These are phyloP conservation scores for Penicillium sp. DNA, from an alignment of 2,329 filamentous ascomycete genomes.

Conservation along the genomic window DNA sequence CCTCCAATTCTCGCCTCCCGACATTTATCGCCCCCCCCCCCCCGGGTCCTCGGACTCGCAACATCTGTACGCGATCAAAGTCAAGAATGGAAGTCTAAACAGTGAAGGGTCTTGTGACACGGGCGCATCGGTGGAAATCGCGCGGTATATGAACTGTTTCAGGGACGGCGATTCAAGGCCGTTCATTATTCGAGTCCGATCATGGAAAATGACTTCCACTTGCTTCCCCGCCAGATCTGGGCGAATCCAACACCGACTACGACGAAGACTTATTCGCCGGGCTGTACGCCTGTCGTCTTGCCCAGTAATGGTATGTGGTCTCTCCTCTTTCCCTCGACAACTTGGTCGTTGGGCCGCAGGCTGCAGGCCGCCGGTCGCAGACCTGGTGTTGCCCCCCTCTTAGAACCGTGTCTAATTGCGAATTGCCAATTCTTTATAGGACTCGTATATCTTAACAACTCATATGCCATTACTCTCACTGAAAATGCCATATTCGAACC, in stretches of 20 bases:
- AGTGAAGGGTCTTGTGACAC: constrained; percentile 1
- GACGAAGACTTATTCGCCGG: constrained; percentile 41
- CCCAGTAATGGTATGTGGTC: constrained; percentile 54
- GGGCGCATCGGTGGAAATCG: constrained; percentile 8
- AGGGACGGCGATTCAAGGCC: constrained; percentile 14
- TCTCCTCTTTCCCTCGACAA: background rate
- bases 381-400: background rate
- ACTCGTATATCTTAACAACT: constrained; percentile 43
- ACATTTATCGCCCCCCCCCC: constrained; percentile 1
- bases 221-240: constrained; percentile 44
- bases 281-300: constrained; percentile 63
- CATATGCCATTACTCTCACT: constrained; percentile 46
- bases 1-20: background rate
- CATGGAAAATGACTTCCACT: constrained; percentile 36
- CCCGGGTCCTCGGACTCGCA: constrained; percentile 6
- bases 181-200: constrained; percentile 20
- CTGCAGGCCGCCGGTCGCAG: background rate
- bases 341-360: background rate
- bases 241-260: constrained; percentile 40
- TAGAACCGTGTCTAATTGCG: background rate
- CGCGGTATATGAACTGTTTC: constrained; percentile 13
- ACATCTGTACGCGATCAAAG: constrained; percentile 11
- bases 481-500: constrained; percentile 53
- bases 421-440: constrained; percentile 28
- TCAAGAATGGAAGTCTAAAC: constrained; percentile 19